These are phyloP conservation scores for Torulaspora microellipsoides DNA, from an alignment of 805 yeast species.

Conservation along the genomic window DNA sequence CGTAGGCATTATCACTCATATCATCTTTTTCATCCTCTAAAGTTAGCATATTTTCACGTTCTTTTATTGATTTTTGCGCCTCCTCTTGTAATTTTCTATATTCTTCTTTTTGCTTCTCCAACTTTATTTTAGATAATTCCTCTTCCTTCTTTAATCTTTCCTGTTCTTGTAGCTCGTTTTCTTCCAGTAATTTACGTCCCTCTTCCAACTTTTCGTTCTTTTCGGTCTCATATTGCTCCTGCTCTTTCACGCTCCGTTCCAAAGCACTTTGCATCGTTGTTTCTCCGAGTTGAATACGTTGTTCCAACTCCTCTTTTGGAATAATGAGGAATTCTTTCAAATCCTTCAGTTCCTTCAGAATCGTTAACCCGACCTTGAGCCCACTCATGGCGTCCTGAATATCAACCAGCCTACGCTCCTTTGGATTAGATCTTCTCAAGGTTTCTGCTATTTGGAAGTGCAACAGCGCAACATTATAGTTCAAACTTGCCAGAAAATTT, in stretches of 20 bases:
- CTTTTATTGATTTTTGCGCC: slow-evolving; percentile 53
- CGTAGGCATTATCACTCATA: slow-evolving; percentile 35
- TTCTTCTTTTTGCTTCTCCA: slow-evolving; percentile 50
- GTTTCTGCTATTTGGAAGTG: slow-evolving; percentile 85
- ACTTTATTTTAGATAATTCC: slow-evolving; percentile 43
- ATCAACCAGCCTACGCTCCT: slow-evolving; percentile 58
- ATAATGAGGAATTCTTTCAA: slow-evolving; percentile 58
- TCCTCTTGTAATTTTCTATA: slow-evolving; percentile 50
- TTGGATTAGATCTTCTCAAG: slow-evolving; percentile 55
- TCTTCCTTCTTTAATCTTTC: slow-evolving; percentile 46
- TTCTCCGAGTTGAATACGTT: slow-evolving; percentile 82
- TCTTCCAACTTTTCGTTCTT: slow-evolving; percentile 60
- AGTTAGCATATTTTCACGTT: slow-evolving; percentile 44
- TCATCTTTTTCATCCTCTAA: slow-evolving; percentile 40
- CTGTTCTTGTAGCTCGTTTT: slow-evolving; percentile 46
- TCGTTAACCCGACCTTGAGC: slow-evolving; percentile 55
- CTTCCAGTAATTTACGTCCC: slow-evolving; percentile 64
- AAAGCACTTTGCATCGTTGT: slow-evolving; percentile 70
- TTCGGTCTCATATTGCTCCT: slow-evolving; percentile 57
- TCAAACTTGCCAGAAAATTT: slow-evolving; percentile 44
- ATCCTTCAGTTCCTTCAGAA: slow-evolving; percentile 55
- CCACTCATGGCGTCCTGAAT: slow-evolving; percentile 53
- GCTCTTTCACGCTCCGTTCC: slow-evolving; percentile 66
- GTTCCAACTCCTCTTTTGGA: slow-evolving; percentile 71
- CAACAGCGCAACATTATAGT: slow-evolving; percentile 78